Percentiles rank a stretch among this genome's conserved stretches.
Evolutionary conservation across 2,329 filamentous ascomycete species (phyloP).

Genomic region (Sporothrix protearum): DNA sequence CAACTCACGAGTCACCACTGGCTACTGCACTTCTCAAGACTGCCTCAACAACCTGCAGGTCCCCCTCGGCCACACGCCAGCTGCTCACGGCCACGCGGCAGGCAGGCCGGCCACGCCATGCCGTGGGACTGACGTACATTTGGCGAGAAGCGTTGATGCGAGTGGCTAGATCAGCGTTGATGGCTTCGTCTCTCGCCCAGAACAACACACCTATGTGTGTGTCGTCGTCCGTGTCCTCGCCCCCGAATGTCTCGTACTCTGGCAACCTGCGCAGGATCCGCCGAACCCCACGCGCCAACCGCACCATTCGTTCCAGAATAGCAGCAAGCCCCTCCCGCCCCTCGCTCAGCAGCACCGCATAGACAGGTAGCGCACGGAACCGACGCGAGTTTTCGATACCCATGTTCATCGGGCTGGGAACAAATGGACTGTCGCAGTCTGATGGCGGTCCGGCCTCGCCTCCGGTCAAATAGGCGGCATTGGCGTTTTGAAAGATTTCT

Average conservation of each 20-base stretch:
- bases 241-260: constrained; percentile 64
- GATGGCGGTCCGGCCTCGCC: constrained; percentile 22
- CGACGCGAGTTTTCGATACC: constrained; percentile 88
- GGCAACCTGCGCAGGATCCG: constrained; percentile 57
- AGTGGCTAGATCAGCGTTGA: constrained; percentile 65
- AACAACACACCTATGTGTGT: constrained; percentile 72
- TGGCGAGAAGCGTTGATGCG: constrained; percentile 69
- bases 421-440: constrained; percentile 36
- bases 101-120: constrained; percentile 69
- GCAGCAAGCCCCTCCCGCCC: constrained; percentile 64
- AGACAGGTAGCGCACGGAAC: constrained; percentile 86
- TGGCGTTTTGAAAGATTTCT: constrained; percentile 74
- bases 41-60: constrained; percentile 60
- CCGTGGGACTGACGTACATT: constrained; percentile 80
- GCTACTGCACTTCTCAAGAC: constrained; percentile 47
- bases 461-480: constrained; percentile 69
- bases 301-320: constrained; percentile 70
- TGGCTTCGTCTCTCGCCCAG: constrained; percentile 58
- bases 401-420: constrained; percentile 80
- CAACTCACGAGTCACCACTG: neutral
- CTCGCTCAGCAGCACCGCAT: constrained; percentile 72
- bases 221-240: constrained; percentile 41
- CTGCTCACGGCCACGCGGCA: constrained; percentile 82
- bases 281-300: constrained; percentile 65
- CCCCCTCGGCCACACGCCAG: constrained; percentile 72